Conservation (phyloP, 345 rosid species). For the Moricandia arvensis region DNA sequence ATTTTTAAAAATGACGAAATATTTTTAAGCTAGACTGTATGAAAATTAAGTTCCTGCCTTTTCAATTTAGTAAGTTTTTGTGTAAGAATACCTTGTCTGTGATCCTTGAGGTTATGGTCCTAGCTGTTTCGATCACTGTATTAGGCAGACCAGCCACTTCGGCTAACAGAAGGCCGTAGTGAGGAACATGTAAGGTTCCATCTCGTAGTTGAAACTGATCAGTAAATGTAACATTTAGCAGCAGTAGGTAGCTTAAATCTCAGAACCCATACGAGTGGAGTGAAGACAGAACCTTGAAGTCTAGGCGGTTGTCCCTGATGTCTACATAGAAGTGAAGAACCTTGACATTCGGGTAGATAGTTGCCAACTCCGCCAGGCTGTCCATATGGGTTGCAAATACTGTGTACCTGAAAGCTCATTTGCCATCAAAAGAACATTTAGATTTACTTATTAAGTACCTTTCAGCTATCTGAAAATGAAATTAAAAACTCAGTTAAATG, state of each 20-base stretch:
- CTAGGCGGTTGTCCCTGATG: conserved; percentile 65
- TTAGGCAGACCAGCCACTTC: conserved; percentile 84
- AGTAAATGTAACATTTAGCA: conserved; percentile 12
- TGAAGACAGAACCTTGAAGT: conserved; percentile 65
- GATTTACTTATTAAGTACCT: conserved; percentile 4
- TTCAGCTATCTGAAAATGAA: not conserved
- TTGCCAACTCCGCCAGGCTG: conserved; percentile 73
- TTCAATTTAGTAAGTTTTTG: not conserved
- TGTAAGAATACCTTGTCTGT: conserved; percentile 52
- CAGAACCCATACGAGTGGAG: not conserved
- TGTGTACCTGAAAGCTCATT: conserved; percentile 58
- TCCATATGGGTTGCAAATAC: conserved; percentile 92
- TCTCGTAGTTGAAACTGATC: conserved; percentile 76
- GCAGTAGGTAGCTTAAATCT: not conserved
- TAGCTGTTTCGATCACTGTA: conserved; percentile 80
- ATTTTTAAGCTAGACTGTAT: no score
- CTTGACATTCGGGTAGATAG: conserved; percentile 83
- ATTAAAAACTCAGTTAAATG: conserved; percentile 4
- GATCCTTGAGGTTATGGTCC: conserved; percentile 63
- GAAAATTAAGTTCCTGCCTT: not conserved
- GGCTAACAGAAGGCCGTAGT: conserved; percentile 83
- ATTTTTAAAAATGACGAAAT: not conserved
- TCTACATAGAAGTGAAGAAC: conserved; percentile 78
- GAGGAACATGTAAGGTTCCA: conserved; percentile 71
- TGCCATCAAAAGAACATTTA: not conserved